Percentiles rank a stretch among this genome's conserved stretches.
phyloP scores from a whole-genome alignment of 805 yeast species.

The Kodamaea hsintzibuensis region DNA sequence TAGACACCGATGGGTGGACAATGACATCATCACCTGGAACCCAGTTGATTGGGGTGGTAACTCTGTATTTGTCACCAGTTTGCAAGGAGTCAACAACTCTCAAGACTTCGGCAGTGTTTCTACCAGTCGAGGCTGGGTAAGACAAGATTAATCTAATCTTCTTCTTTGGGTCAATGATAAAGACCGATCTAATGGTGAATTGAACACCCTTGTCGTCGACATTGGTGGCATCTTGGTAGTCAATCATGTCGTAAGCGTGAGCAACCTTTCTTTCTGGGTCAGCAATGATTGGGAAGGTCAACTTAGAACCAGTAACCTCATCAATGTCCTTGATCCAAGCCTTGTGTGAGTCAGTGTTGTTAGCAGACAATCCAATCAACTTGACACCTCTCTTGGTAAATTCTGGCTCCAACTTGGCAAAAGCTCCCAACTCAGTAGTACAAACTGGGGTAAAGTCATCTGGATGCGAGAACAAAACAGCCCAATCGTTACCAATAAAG shows the following conservation, averaged over 20 bases:
- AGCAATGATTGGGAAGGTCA: slow-evolving; percentile 88
- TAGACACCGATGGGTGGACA: slow-evolving; percentile 82
- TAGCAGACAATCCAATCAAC: slow-evolving; percentile 88
- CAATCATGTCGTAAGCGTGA: slow-evolving; percentile 82
- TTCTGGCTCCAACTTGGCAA: slow-evolving; percentile 85
- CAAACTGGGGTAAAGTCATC: slow-evolving; percentile 97
- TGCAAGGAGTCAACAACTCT: slow-evolving; percentile 90
- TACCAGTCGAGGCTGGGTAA: slow-evolving; percentile 92
- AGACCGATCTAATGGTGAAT: slow-evolving; percentile 89
- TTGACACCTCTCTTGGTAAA: slow-evolving; percentile 82
- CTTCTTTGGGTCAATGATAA: slow-evolving; percentile 86
- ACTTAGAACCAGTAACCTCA: slow-evolving; percentile 74
- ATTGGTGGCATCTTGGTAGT: slow-evolving; percentile 78
- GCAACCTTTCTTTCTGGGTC: slow-evolving; percentile 86
- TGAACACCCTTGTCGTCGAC: slow-evolving; percentile 67
- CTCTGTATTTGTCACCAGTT: slow-evolving; percentile 76
- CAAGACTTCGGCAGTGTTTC: slow-evolving; percentile 90
- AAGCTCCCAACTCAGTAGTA: slow-evolving; percentile 94
- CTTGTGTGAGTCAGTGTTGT: slow-evolving; percentile 74
- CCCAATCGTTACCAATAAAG: slow-evolving; percentile 84
- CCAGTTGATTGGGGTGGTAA: slow-evolving; percentile 94
- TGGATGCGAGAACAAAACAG: slow-evolving; percentile 88
- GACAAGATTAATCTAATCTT: slow-evolving; percentile 83
- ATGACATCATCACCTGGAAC: slow-evolving; percentile 86
- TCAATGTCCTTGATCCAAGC: slow-evolving; percentile 92